Conservation (phyloP, 1,284 basidiomycete genomes). For the Tausonia pullulans region DNA sequence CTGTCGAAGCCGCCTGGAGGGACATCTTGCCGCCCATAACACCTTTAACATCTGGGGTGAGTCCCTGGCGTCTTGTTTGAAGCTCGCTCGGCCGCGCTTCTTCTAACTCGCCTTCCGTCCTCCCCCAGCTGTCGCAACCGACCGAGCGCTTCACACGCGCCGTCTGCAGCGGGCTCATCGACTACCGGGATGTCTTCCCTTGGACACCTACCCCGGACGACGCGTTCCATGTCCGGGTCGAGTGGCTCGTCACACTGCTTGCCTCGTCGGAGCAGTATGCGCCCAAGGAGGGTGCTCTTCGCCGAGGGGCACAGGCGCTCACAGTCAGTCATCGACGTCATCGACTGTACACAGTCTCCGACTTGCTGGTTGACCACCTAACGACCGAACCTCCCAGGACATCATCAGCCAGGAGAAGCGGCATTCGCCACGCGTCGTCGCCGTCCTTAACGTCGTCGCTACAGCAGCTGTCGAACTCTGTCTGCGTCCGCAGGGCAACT, state of each 20-base stretch:
- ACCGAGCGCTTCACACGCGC: too few species aligned
- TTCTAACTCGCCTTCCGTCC: not conserved
- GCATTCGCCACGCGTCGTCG: not conserved
- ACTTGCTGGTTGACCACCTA: not conserved
- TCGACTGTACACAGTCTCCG: not conserved
- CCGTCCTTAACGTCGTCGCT: not conserved
- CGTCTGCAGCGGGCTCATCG: not conserved
- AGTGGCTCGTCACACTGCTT: constrained; percentile 2
- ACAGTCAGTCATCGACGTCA: not conserved
- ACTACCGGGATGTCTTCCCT: constrained; percentile 1
- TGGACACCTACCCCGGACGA: not conserved
- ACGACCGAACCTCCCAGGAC: not conserved
- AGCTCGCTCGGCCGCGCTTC: too few species aligned
- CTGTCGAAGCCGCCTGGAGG: not conserved
- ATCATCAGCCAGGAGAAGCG: constrained; percentile 3
- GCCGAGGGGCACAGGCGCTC: not conserved
- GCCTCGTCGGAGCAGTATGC: constrained; percentile 1
- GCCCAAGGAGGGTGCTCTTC: constrained; percentile 1
- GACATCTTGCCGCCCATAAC: not conserved
- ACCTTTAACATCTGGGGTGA: not conserved
- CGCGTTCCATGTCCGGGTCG: not conserved
- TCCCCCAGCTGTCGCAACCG: too few species aligned
- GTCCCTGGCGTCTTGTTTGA: not conserved
- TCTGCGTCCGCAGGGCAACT: constrained; percentile 3
- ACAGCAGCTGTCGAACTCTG: not conserved